phyloP scores from a whole-genome alignment of 345 rosid genomes.

The Gossypium turneri region DNA sequence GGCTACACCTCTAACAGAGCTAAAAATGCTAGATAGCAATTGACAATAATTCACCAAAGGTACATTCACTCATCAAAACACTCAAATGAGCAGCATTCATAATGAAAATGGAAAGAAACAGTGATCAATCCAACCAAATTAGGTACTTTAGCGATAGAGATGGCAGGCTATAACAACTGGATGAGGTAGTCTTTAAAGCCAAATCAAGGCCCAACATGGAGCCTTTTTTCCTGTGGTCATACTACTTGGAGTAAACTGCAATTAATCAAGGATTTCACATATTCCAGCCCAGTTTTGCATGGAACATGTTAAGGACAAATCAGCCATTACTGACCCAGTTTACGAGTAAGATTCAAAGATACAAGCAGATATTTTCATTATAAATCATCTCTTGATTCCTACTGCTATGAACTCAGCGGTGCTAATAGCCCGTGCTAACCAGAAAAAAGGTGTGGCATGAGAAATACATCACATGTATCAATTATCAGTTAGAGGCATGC shows the following conservation, averaged over 20 bases:
- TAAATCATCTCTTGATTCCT: background rate
- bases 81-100: background rate
- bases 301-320: constrained; percentile 1
- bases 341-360: background rate
- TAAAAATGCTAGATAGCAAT: background rate
- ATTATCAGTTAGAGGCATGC: background rate
- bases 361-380: background rate
- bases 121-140: background rate
- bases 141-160: background rate
- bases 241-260: background rate
- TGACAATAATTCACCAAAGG: background rate
- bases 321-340: background rate
- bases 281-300: background rate
- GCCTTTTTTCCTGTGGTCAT: background rate
- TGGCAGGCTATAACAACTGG: background rate
- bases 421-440: background rate
- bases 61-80: constrained; percentile 1
- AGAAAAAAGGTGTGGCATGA: background rate
- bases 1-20: background rate
- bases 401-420: background rate
- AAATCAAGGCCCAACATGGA: background rate
- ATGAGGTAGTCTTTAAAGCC: background rate
- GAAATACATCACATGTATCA: background rate
- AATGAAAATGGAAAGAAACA: background rate
- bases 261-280: background rate